Conservation (phyloP, 2,329 filamentous ascomycete species). For the Zasmidium cellare region DNA sequence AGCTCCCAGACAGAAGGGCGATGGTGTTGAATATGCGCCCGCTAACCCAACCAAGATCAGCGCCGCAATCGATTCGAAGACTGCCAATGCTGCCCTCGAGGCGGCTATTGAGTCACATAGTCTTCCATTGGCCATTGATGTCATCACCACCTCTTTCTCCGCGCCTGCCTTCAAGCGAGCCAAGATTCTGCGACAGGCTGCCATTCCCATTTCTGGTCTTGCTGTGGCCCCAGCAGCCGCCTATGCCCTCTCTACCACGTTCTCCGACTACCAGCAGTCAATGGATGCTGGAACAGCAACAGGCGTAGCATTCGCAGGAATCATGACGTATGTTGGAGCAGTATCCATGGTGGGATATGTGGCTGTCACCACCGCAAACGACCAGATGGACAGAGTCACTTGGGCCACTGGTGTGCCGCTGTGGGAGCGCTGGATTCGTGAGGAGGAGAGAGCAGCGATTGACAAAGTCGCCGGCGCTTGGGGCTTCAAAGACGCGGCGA, state of each 20-base stretch:
- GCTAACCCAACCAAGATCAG: conserved; percentile 63
- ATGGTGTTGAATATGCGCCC: conserved; percentile 56
- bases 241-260: conserved; percentile 69
- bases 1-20: conserved; percentile 55
- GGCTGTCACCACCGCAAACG: conserved; percentile 82
- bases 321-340: conserved; percentile 79
- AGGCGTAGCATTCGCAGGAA: conserved; percentile 74
- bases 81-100: conserved; percentile 73
- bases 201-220: conserved; percentile 59
- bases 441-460: conserved; percentile 84
- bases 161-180: conserved; percentile 65
- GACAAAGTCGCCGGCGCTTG: conserved; percentile 85
- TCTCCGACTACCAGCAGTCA: conserved; percentile 67
- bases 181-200: conserved; percentile 65
- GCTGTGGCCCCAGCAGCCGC: conserved; percentile 64
- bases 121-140: conserved; percentile 72
- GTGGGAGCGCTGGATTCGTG: conserved; percentile 78
- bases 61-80: conserved; percentile 67
- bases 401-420: conserved; percentile 84
- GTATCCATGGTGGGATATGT: conserved; percentile 81
- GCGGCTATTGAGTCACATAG: conserved; percentile 78
- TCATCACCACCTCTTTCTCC: conserved; percentile 69
- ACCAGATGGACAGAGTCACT: conserved; percentile 91
- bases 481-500: conserved; percentile 81
- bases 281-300: conserved; percentile 77